phyloP scores from a whole-genome alignment of 257 asterid species.

The Solanum ossicruentum region DNA sequence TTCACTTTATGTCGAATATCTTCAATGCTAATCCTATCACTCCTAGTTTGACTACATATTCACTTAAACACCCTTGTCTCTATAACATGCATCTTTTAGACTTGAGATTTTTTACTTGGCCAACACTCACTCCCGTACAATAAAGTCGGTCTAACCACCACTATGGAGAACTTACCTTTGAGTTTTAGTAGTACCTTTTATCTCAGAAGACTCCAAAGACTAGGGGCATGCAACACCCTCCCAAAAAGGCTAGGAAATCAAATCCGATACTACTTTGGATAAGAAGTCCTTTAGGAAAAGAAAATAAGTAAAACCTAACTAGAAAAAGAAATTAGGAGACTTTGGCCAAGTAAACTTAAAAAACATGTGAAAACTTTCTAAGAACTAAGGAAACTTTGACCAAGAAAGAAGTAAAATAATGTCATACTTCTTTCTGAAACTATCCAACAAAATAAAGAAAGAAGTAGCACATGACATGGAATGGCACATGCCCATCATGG shows the following conservation, averaged over 20 bases:
- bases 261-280: background rate
- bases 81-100: too few species aligned
- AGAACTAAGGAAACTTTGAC: background rate
- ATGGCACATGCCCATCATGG: background rate
- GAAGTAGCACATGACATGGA: background rate
- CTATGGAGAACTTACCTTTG: too few species aligned
- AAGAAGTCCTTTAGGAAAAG: background rate
- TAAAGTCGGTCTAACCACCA: too few species aligned
- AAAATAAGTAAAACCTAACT: background rate
- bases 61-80: too few species aligned
- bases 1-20: too few species aligned
- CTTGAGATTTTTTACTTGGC: too few species aligned
- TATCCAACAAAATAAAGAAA: background rate
- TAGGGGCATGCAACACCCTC: background rate
- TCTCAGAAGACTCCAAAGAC: too few species aligned
- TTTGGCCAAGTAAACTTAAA: background rate
- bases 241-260: background rate
- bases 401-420: background rate
- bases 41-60: too few species aligned
- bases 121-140: too few species aligned
- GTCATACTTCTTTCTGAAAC: background rate
- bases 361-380: background rate
- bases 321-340: background rate
- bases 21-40: too few species aligned
- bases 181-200: too few species aligned